Base-by-base conservation (phyloP, 352 stramenopile species). In the Thraustotheca clavata region DNA sequence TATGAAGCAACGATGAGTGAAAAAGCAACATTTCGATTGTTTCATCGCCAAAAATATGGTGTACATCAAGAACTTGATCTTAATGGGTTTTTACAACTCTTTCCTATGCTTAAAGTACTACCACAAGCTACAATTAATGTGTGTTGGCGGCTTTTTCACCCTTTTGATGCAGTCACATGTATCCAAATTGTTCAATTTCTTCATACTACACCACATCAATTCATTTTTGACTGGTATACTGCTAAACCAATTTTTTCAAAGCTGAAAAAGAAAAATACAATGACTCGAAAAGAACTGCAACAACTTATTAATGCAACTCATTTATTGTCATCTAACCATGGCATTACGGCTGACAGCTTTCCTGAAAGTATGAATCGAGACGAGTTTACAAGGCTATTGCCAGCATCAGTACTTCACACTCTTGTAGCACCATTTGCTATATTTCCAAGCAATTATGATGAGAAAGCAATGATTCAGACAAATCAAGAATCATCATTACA, bases 171-270 rank as follows among this genome's bases (percentile, higher is more conserved):
- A n/a, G 33, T 35, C 24, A 32, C 57, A 52, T 52, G 35, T 20
- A 48, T 54, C 24, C 57, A 41, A 6, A 46, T 54, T 11, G 7
- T 65, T 1, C 27, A 47, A 18, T 24, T 22, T 8, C 18, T 54
- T 5, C 33, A 36, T 29, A 4, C 33, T 5, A 31, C 39, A 22
- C 57, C 57, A 32, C 4, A 54, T 24, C 33, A 41, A 0, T 65
- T 65, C 31, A 31, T 65, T 22, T 65, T 65, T n/a, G 57, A 49
- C 26, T 65, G 57, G 57, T 65, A 55, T 46, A 43, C 50, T 8
- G 24, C 57, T 0, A 33, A 26, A 0, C 31, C 22, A 29, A 55
- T 46, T 11, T 65, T 65, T 54, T 29, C 43, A 6, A 38, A 50
- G 34, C 27, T 54, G 16, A 65, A 65, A 24, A 16, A 22, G 9